A percentile compares a stretch with the other conserved stretches of the same genome.
phyloP scores from a whole-genome alignment of 352 stramenopile genomes.

The Thalassiosira exigua region DNA sequence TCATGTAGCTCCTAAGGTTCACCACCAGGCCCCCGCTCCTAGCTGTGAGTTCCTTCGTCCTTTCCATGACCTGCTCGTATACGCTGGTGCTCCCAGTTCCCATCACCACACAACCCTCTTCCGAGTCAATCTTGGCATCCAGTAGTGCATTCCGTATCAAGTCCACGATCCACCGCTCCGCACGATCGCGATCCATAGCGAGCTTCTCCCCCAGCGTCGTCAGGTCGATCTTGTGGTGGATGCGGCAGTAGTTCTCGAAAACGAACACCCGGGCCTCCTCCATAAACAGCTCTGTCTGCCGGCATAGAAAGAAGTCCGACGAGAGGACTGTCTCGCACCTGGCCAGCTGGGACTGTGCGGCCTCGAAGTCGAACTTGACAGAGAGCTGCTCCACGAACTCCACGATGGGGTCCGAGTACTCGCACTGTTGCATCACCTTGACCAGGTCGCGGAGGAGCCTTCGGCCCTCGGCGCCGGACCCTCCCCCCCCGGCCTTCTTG shows the following conservation, averaged over 20 bases:
- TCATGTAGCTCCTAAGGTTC: conserved; percentile 76
- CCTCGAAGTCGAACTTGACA: conserved; percentile 99
- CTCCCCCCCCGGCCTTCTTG: conserved; percentile 73
- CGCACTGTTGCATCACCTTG: conserved; percentile 93
- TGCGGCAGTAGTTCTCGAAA: conserved; percentile 99
- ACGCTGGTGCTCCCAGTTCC: conserved; percentile 90
- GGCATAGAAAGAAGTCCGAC: conserved; percentile 97
- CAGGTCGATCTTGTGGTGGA: conserved; percentile 99
- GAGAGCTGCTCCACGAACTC: conserved; percentile 98
- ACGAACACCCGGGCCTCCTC: conserved; percentile 96
- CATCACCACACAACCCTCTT: conserved; percentile 97
- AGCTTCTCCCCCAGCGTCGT: conserved; percentile 95
- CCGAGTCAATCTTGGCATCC: conserved; percentile 98
- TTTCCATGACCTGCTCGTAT: conserved; percentile 97
- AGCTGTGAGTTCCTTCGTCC: conserved; percentile 94
- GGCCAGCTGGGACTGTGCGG: conserved; percentile 90
- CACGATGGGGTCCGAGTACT: conserved; percentile 89
- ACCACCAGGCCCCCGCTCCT: conserved; percentile 87
- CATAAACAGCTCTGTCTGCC: conserved; percentile 97
- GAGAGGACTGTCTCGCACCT: conserved; percentile 94
- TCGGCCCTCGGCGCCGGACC: conserved; percentile 75
- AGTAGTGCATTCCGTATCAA: conserved; percentile 95
- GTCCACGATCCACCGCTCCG: conserved; percentile 99
- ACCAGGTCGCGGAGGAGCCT: conserved; percentile 94
- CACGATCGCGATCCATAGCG: conserved; percentile 95